Evolutionary conservation across 768 basidiomycete species (phyloP).

Genomic region (Trametes punicea): DNA sequence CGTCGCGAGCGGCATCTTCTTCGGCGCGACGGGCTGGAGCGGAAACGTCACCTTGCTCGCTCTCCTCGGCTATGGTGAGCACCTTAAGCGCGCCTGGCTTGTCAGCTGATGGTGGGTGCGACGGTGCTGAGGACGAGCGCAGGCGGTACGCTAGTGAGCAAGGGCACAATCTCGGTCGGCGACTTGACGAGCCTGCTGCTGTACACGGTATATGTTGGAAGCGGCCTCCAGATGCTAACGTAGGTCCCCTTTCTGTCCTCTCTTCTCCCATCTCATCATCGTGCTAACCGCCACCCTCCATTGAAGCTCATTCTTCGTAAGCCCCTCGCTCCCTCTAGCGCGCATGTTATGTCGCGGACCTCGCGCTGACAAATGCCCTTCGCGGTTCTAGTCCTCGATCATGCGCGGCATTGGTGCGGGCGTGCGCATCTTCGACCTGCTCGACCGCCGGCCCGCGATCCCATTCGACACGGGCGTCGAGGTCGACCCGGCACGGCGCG

Average conservation of each 20-base stretch:
- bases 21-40: slow-evolving; percentile 87
- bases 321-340: no score
- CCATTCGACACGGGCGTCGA: slow-evolving; percentile 57
- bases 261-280: not conserved
- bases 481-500: slow-evolving; percentile 55
- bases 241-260: slow-evolving; percentile 34
- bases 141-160: slow-evolving; percentile 91
- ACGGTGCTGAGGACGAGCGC: not conserved
- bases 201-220: slow-evolving; percentile 88
- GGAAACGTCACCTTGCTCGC: slow-evolving; percentile 90
- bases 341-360: slow-evolving; percentile 8
- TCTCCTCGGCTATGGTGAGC: slow-evolving; percentile 83
- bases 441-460: slow-evolving; percentile 78
- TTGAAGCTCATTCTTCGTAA: slow-evolving; percentile 38
- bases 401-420: slow-evolving; percentile 98
- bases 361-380: not conserved
- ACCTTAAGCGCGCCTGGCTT: no score
- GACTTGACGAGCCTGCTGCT: slow-evolving; percentile 86
- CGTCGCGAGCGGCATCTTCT: slow-evolving; percentile 88
- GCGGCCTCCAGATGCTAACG: slow-evolving; percentile 77
- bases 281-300: not conserved
- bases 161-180: slow-evolving; percentile 86
- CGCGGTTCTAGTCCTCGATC: slow-evolving; percentile 66
- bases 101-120: not conserved
- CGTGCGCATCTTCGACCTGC: slow-evolving; percentile 87